Conservation (phyloP, 371 early-diverging fungal species). For the Mucor piriformis region DNA sequence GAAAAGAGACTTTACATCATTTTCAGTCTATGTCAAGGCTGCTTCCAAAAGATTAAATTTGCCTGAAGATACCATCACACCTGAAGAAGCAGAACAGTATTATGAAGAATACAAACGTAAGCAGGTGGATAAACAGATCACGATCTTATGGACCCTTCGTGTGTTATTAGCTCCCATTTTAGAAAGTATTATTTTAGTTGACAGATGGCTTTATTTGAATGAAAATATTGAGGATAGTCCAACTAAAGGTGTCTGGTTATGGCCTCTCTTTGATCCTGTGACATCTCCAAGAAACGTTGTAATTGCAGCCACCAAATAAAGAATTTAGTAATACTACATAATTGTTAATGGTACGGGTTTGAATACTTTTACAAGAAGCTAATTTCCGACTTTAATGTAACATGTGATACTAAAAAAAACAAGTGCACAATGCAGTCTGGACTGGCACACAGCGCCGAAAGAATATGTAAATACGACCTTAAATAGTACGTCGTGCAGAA, state of each 20-base stretch:
- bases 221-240: slow-evolving; percentile 43
- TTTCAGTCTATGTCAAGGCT: slow-evolving; percentile 35
- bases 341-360: too few species aligned
- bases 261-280: slow-evolving; percentile 50
- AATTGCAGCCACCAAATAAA: slow-evolving; percentile 45
- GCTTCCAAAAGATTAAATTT: slow-evolving; percentile 48
- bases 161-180: slow-evolving; percentile 72
- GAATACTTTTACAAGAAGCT: too few species aligned
- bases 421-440: too few species aligned
- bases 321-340: too few species aligned
- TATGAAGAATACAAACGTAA: slow-evolving; percentile 35
- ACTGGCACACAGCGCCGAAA: too few species aligned
- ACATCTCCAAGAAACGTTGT: slow-evolving; percentile 51
- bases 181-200: slow-evolving; percentile 77
- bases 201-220: slow-evolving; percentile 70
- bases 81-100: slow-evolving; percentile 46
- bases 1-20: slow-evolving; percentile 48
- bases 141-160: slow-evolving; percentile 79
- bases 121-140: slow-evolving; percentile 61
- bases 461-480: too few species aligned
- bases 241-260: slow-evolving; percentile 44
- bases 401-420: too few species aligned
- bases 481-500: too few species aligned
- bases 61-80: slow-evolving; percentile 41
- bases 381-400: too few species aligned